Evolutionary conservation across 148 eudicot species (phyloP).

Genomic region (Polygonum aviculare): DNA sequence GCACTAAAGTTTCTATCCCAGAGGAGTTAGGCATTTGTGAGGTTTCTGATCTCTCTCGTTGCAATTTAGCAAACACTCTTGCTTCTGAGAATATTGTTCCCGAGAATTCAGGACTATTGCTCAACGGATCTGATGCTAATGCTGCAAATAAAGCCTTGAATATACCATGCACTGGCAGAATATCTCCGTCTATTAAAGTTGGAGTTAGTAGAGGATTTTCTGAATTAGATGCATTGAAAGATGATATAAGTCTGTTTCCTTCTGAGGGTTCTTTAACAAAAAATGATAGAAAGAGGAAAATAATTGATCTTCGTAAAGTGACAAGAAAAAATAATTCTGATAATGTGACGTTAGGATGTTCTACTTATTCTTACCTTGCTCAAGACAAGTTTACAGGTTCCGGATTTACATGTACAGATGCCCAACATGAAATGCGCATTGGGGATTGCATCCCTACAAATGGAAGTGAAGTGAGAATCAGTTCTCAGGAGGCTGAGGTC

Average conservation of each 20-base stretch:
- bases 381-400: constrained; percentile 21
- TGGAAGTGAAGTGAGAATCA: constrained; percentile 10
- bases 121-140: constrained; percentile 9
- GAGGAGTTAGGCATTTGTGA: constrained; percentile 15
- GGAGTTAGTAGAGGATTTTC: constrained; percentile 17
- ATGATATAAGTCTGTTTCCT: constrained; percentile 15
- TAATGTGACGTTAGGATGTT: constrained; percentile 10
- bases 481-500: constrained; percentile 13
- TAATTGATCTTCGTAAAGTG: constrained; percentile 10
- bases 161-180: constrained; percentile 18
- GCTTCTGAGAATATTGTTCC: constrained; percentile 13
- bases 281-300: constrained; percentile 32
- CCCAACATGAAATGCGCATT: constrained; percentile 3
- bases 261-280: constrained; percentile 17
- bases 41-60: constrained; percentile 12
- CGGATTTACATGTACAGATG: constrained; percentile 12
- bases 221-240: constrained; percentile 13
- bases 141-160: constrained; percentile 17
- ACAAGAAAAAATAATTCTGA: neutral
- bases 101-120: constrained; percentile 12
- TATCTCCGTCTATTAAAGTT: constrained; percentile 14
- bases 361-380: constrained; percentile 14
- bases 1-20: constrained; percentile 15
- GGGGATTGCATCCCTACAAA: constrained; percentile 10
- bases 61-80: constrained; percentile 11